Evolutionary conservation across 2,329 filamentous ascomycete species (phyloP), one percentile per base, ranked within the genome.

Genomic region (Penicillium corylophilum): DNA sequence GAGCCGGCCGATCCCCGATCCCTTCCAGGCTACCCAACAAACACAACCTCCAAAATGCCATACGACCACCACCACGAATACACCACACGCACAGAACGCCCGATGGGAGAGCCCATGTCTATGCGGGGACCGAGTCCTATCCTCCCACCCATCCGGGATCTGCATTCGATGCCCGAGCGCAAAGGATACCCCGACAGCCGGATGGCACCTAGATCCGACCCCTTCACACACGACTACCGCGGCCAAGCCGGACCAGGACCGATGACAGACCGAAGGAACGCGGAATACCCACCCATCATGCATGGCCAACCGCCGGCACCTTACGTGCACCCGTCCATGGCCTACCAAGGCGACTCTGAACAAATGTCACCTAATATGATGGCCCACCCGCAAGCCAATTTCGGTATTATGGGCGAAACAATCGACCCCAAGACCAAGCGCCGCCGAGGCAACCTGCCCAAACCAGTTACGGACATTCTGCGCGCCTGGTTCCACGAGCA

Each of bases 371-470:
- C 66, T 7, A 61, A 61, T 22, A 54, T 63, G 36, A 54, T 70
- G 42, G 57, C 61, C 6, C 65, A 65, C 24, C 59, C 64, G 8
- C 66, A 70, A 44, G 65, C 68, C 10, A 73, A 70, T 46, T 73
- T 73, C 41, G 70, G 70, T 9, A 66, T 72, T 15, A 61, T 74
- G 51, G 68, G 70, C 0, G 71, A 73, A 31, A 51, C 64, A 16
- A 61, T 65, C 23, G 72, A 74, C 48, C 62, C 71, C 9, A 72
- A 70, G 55, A 72, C 68, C 31, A 81, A 80, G 63, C 77, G 79
- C 68, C 80, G 90, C 46, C 81, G 91, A 35, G 91, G 91, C 1
- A 96, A 96, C 65, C 78, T 96, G 3, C 91, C 91, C n/a, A 95
- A 95, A 67, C 88, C 91, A 48, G 89, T 90, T 0, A 96, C 90